Evolutionary conservation across 2,329 filamentous ascomycete species (phyloP).

Genomic region (Aspergillus sp.): DNA sequence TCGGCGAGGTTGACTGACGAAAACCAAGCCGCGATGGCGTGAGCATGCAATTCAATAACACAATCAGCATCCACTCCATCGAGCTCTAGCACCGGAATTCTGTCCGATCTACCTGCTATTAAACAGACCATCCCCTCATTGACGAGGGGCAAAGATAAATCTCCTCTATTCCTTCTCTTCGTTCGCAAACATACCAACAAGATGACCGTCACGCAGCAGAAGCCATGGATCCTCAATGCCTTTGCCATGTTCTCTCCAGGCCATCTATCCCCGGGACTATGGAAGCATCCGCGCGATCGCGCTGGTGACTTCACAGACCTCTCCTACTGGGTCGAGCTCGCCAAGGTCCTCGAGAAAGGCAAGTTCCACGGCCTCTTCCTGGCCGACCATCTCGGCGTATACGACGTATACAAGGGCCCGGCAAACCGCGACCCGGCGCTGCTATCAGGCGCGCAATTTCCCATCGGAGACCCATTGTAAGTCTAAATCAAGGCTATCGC

Average conservation of each 20-base stretch:
- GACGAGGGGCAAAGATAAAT: not conserved
- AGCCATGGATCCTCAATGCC: conserved; percentile 5
- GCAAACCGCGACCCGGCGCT: conserved; percentile 35
- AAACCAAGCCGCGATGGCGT: conserved; percentile 1
- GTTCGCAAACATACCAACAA: not conserved
- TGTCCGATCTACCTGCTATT: not conserved
- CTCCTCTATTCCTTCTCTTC: not conserved
- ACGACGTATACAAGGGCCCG: conserved; percentile 43
- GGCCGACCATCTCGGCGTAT: conserved; percentile 44
- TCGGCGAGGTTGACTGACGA: not conserved
- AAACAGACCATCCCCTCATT: not conserved
- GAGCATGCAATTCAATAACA: conserved; percentile 2
- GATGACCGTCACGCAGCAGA: conserved; percentile 1
- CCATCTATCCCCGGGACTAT: conserved; percentile 9
- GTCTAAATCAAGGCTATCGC: not conserved
- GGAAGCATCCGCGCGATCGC: conserved; percentile 27
- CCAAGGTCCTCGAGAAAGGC: conserved; percentile 43
- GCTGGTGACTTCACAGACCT: conserved; percentile 35
- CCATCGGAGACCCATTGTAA: conserved; percentile 35
- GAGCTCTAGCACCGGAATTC: not conserved
- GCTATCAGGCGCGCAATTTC: conserved; percentile 36
- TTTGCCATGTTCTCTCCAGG: conserved; percentile 4
- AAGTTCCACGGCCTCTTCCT: conserved; percentile 49
- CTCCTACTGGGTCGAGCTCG: conserved; percentile 45
- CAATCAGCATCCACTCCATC: conserved; percentile 2